Evolutionary conservation across 768 basidiomycete genomes (phyloP).

Genomic region (Pisolithus albus): DNA sequence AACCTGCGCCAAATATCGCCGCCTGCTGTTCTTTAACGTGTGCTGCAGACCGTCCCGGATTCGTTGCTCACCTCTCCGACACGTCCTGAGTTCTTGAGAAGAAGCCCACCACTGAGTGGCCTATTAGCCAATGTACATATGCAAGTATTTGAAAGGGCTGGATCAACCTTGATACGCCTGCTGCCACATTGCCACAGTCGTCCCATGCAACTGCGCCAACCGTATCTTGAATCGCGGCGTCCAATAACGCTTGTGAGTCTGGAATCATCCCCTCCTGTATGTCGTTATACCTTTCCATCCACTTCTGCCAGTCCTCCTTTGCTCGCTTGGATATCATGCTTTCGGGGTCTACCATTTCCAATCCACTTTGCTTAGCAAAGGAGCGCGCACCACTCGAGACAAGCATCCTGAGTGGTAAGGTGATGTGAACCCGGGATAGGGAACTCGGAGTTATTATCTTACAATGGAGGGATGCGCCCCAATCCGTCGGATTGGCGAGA

Average conservation of each 20-base stretch:
- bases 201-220: slow-evolving; percentile 71
- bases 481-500: slow-evolving; percentile 41
- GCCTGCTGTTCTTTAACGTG: slow-evolving; percentile 37
- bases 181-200: slow-evolving; percentile 39
- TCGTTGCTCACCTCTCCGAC: slow-evolving; percentile 56
- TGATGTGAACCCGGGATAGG: not conserved
- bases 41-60: not conserved
- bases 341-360: slow-evolving; percentile 35
- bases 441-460: not conserved
- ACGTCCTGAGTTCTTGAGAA: slow-evolving; percentile 68
- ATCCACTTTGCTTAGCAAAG: slow-evolving; percentile 38
- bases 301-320: slow-evolving; percentile 48
- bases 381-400: slow-evolving; percentile 53
- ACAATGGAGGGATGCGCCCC: slow-evolving; percentile 69
- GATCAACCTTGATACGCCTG: slow-evolving; percentile 68
- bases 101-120: slow-evolving; percentile 59
- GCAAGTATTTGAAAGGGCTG: not conserved
- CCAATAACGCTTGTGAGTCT: slow-evolving; percentile 6
- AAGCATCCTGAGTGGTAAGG: slow-evolving; percentile 39
- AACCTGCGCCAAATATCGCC: slow-evolving; percentile 66
- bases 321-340: slow-evolving; percentile 47
- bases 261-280: not conserved
- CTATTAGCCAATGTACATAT: too few relatives aligned
- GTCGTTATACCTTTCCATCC: slow-evolving; percentile 43
- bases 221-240: slow-evolving; percentile 58